Conservation (phyloP, 129 eudicot genomes). For the Pseudognaphalium luteoalbum region DNA sequence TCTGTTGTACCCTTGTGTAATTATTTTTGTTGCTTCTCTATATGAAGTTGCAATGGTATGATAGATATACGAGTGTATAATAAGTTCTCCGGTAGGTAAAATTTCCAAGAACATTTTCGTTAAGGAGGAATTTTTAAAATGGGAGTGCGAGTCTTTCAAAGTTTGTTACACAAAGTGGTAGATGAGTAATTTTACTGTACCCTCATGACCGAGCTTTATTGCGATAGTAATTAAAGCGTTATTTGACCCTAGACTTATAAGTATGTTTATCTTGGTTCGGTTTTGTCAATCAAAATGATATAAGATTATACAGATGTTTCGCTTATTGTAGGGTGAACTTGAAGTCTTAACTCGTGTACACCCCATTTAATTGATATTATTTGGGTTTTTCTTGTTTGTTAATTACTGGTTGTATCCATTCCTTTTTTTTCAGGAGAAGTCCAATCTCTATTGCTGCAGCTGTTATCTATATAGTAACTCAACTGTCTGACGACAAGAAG, state of each 20-base stretch:
- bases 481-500: conserved; percentile 76
- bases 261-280: not conserved
- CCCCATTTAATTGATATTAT: not conserved
- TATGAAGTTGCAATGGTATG: no score
- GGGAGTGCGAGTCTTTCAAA: not conserved
- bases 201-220: not conserved
- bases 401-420: not conserved
- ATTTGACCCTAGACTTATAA: not conserved
- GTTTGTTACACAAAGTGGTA: not conserved
- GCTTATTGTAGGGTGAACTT: not conserved
- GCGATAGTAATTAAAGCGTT: not conserved
- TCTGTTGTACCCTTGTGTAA: not conserved
- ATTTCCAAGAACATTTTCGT: not conserved
- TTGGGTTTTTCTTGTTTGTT: not conserved
- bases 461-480: conserved; percentile 72
- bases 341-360: not conserved
- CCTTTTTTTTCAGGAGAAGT: conserved; percentile 68
- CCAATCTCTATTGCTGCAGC: conserved; percentile 92
- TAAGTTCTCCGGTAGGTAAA: no score
- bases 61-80: no score
- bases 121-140: not conserved
- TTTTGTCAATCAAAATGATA: not conserved
- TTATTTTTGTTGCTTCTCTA: not conserved
- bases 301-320: not conserved
- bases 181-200: not conserved